Conservation (phyloP, 371 early-diverging fungal genomes). For the Furculomyces boomerangus region DNA sequence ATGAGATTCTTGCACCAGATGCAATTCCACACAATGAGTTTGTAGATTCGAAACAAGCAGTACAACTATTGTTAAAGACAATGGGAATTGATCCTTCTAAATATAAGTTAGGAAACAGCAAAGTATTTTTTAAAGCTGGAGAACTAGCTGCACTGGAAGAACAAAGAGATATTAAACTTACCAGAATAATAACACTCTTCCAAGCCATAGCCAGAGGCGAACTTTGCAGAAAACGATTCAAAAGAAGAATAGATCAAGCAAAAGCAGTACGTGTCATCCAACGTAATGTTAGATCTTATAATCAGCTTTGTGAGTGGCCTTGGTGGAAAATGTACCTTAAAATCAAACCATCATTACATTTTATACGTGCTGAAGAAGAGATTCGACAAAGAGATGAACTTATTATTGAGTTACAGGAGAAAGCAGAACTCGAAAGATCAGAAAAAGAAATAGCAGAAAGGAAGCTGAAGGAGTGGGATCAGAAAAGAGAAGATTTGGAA, state of each 20-base stretch:
- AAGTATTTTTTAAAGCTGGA: constrained; percentile 97
- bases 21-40: constrained; percentile 58
- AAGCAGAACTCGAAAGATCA: constrained; percentile 40
- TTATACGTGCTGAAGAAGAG: constrained; percentile 73
- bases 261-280: constrained; percentile 81
- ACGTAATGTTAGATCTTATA: constrained; percentile 73
- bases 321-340: constrained; percentile 96
- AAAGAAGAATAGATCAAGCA: constrained; percentile 52
- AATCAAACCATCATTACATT: constrained; percentile 90
- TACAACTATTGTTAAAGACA: constrained; percentile 50
- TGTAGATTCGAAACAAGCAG: constrained; percentile 73
- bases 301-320: constrained; percentile 76
- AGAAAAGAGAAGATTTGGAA: constrained; percentile 45
- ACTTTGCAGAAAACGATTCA: constrained; percentile 53
- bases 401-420: constrained; percentile 13
- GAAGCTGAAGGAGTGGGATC: constrained; percentile 30
- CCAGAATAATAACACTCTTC: constrained; percentile 59
- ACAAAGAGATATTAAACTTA: constrained; percentile 65
- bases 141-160: constrained; percentile 97
- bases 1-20: constrained; percentile 74
- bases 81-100: constrained; percentile 52
- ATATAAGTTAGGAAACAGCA: constrained; percentile 87
- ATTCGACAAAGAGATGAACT: constrained; percentile 52
- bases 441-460: constrained; percentile 45
- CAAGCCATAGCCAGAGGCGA: constrained; percentile 81